Evolutionary conservation across 179 eudicot species (phyloP), one percentile per base, ranked within the genome.

Genomic region (Actinidia arguta): DNA sequence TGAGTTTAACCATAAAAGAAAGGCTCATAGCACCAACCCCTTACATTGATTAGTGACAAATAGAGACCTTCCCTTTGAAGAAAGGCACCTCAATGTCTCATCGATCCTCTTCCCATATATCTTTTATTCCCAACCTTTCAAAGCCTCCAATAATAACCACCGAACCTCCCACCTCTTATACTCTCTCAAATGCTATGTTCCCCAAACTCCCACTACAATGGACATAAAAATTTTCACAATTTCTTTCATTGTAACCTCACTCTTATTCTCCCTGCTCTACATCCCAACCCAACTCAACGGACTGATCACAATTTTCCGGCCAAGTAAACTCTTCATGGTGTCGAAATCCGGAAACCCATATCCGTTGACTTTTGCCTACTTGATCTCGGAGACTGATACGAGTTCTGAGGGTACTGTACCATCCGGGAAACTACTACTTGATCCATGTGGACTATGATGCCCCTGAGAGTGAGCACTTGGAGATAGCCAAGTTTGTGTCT

Each of bases 351-450:
- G 77, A 20, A 82, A 73, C 16, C 86, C 77, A 2, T 94, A 93
- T 76, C 93, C 95, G 0, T 95, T 90, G 10, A 86, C 94, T 44
- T 94, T 96, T 75, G 99, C 99, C 6, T 96, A 96, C 90, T 81
- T 96, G 69, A 93, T 96, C 85, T 96, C 99, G 22, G 8, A 93
- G 88, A 85, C 91, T 96, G 3, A 94, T 91, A 83, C 85, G 99
- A 1, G 62, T 87, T 5, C 75, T 96, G 13, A 84, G 78, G 4
- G 94, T 89, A 0, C 79, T 91, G 13, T 91, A 91, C 78, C 93
- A 91, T 73, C 93, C 93, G 4, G 92, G 80, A 2, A 91, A 91
- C 79, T 81, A 68, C 75, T 91, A 91, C 59, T 52, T 91, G 70
- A 83, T 91, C 79, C 93, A 91, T 42, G 5, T 91, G 36, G 93